A percentile compares a stretch with the other conserved stretches of the same genome.
Evolutionary conservation across 495 filamentous ascomycete genomes (phyloP).

Genomic region (Penicillium cinerascens): DNA sequence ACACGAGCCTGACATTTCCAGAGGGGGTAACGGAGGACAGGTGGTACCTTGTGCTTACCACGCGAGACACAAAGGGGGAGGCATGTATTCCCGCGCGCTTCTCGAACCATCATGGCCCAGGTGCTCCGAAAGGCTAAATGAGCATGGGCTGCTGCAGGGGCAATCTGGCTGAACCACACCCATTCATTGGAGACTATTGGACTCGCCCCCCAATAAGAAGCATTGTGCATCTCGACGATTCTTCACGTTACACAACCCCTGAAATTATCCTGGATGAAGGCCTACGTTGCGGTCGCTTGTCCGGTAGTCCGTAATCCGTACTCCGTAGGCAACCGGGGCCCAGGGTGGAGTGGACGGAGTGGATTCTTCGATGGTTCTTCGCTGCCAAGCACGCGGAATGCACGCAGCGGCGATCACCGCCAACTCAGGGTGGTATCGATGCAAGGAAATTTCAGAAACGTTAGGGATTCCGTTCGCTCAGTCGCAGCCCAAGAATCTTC

Average conservation of each 20-base stretch:
- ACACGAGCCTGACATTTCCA: background rate
- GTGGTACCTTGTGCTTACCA: background rate
- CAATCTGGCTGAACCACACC: background rate
- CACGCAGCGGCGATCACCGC: conserved; percentile 21
- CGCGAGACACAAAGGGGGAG: background rate
- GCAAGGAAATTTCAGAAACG: conserved; percentile 26
- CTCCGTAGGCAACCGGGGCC: background rate
- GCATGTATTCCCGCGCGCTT: background rate
- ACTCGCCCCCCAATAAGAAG: background rate
- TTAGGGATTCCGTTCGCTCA: conserved; percentile 15
- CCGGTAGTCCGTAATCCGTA: too few relatives aligned
- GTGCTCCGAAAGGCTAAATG: background rate
- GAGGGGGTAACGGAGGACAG: too few relatives aligned
- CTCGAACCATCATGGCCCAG: background rate
- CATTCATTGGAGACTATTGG: background rate
- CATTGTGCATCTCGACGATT: background rate
- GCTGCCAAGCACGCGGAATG: background rate
- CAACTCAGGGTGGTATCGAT: conserved; percentile 18
- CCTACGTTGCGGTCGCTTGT: too few relatives aligned
- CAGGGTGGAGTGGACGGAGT: background rate
- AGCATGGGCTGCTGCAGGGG: background rate
- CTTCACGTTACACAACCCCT: too few relatives aligned
- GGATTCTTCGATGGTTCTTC: conserved; percentile 16
- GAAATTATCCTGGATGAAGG: too few relatives aligned
- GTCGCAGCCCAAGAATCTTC: background rate